Evolutionary conservation across 306 rosid species (phyloP), one percentile per base, ranked within the genome.

Genomic region (Lathyrus aphaca): DNA sequence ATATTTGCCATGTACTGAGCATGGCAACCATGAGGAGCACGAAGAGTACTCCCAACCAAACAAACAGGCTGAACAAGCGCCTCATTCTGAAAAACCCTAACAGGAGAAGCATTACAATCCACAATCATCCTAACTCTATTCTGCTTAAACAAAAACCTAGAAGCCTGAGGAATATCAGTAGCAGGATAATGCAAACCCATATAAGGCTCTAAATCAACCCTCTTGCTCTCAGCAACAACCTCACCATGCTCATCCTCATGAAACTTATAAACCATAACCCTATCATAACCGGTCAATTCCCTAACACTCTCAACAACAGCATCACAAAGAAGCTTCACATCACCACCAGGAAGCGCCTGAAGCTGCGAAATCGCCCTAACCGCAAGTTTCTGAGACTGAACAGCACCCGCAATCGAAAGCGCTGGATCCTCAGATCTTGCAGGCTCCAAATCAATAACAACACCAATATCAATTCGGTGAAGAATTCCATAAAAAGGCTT

Each of bases 171-270:
- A 35, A 95, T 95, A 71, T 95, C 99, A 2, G 93, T 89, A 4
- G 99, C 83, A 17, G 99, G 99, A 72, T 95, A 95, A 77, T 95
- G 99, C 86, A 95, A 86, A 42, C 99, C 99, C 3, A 95, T 61
- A 53, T 95, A 95, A 0, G 99, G 99, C 75, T 95, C 97, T 74
- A 95, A 84, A 67, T 95, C 95, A 0, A 76, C 35, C 77, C 96
- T 81, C 82, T 84, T 91, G 50, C 96, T 91, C 86, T 95, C 99
- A 0, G 97, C 84, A 12, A 95, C 85, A 77, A 95, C 99, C 83
- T 95, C 99, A 9, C 99, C 99, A 35, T 95, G 99, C 61, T 91
- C 99, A 76, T 95, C 99, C 65, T 95, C 99, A n/a, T 95, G 99
- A 67, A 95, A 95, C 53, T 82, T 91, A 69, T 91, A 95, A 50